A percentile compares a stretch with the other conserved stretches of the same genome.
Evolutionary conservation across 306 rosid species (phyloP).

Genomic region (Rosa chinensis): DNA sequence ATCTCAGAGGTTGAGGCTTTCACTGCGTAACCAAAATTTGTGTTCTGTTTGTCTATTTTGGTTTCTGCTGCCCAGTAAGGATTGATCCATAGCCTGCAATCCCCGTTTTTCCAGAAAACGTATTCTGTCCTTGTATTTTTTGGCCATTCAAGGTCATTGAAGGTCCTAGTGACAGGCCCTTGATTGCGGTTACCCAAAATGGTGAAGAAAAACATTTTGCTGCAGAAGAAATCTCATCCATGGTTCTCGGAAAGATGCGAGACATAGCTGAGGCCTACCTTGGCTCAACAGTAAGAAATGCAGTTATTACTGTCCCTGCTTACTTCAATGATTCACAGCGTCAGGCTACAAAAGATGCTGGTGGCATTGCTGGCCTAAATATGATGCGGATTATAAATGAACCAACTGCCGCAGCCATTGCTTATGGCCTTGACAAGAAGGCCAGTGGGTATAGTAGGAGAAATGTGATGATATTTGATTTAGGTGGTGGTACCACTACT

Average conservation of each 20-base stretch:
- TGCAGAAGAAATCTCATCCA: background rate
- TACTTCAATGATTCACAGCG: background rate
- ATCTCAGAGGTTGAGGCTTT: no score
- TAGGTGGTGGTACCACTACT: background rate
- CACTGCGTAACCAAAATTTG: no score
- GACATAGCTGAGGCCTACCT: background rate
- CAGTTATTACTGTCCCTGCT: background rate
- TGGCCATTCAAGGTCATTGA: background rate
- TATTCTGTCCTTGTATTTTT: no score
- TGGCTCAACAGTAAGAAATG: background rate
- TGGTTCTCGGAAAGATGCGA: background rate
- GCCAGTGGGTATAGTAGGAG: background rate
- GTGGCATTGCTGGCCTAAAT: background rate
- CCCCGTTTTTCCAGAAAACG: no score
- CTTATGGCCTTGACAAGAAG: background rate
- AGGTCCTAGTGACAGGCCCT: background rate
- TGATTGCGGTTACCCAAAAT: background rate
- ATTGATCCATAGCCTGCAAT: no score
- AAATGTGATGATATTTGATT: background rate
- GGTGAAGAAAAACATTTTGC: background rate
- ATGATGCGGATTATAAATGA: background rate
- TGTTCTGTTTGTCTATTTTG: no score
- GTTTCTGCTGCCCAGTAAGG: no score
- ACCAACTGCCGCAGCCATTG: background rate
- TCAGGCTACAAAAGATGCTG: background rate